phyloP scores from a whole-genome alignment of 257 asterid species.

The Fraxinus anomala region DNA sequence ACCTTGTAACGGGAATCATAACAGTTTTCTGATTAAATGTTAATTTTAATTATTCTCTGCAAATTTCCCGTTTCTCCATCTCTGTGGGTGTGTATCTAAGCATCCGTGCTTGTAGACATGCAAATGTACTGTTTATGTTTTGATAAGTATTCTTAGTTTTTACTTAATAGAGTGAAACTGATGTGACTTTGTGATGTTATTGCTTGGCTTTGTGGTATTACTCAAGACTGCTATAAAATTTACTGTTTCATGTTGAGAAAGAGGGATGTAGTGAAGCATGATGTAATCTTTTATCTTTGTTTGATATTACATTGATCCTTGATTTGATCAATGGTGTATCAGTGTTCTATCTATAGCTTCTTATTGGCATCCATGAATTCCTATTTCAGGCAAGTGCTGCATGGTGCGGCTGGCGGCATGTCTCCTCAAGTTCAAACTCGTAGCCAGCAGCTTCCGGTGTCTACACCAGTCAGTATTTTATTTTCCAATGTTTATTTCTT shows the following conservation, averaged over 20 bases:
- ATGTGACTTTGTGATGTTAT: not conserved
- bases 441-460: slow-evolving; percentile 88
- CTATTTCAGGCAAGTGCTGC: slow-evolving; percentile 73
- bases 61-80: not conserved
- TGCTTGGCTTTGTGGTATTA: not conserved
- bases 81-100: not conserved
- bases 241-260: not conserved
- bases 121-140: not conserved
- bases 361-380: slow-evolving; percentile 18
- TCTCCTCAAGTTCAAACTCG: slow-evolving; percentile 91
- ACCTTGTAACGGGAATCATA: too few species aligned
- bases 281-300: not conserved
- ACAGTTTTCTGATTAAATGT: not conserved
- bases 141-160: not conserved
- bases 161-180: not conserved
- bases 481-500: slow-evolving; percentile 20
- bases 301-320: not conserved
- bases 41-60: not conserved
- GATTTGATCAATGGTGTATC: slow-evolving; percentile 5
- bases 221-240: not conserved
- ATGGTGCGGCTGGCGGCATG: slow-evolving; percentile 78
- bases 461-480: slow-evolving; percentile 73
- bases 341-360: slow-evolving; percentile 14
- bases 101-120: not conserved
- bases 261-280: not conserved